These are phyloP conservation scores for Primulina eburnea DNA, from an alignment of 257 asterid species.

Conservation along the genomic window DNA sequence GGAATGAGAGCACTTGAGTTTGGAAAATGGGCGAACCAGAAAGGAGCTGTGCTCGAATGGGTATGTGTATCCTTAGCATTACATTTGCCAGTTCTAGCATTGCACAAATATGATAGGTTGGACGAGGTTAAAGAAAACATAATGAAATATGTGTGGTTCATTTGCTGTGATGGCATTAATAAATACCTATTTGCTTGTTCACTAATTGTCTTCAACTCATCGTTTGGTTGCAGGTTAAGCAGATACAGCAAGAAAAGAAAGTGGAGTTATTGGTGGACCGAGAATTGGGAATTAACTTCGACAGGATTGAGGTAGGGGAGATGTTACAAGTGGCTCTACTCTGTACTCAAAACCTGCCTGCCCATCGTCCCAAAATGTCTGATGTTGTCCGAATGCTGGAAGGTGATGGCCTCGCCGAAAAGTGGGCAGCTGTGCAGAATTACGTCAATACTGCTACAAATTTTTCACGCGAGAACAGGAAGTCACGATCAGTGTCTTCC, in stretches of 20 bases:
- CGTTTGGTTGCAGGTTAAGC: constrained; percentile 57
- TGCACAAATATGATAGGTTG: background rate
- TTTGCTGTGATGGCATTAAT: background rate
- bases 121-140: background rate
- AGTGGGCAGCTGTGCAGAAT: constrained; percentile 91
- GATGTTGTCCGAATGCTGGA: constrained; percentile 92
- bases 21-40: constrained; percentile 75
- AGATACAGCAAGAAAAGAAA: constrained; percentile 67
- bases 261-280: constrained; percentile 62
- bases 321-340: constrained; percentile 96
- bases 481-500: constrained; percentile 25
- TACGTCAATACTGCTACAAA: constrained; percentile 30
- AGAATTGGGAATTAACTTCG: constrained; percentile 63
- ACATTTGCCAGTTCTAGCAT: background rate
- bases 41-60: constrained; percentile 94
- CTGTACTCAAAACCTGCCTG: constrained; percentile 78
- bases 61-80: constrained; percentile 30
- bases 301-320: constrained; percentile 76
- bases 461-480: constrained; percentile 32
- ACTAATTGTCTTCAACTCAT: background rate
- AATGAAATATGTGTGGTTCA: background rate
- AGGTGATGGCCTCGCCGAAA: constrained; percentile 92
- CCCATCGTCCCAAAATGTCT: constrained; percentile 89
- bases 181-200: too few relatives aligned
- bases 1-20: constrained; percentile 92